Conservation (phyloP, 805 yeast species). For the Starmerella gropengiesseri region DNA sequence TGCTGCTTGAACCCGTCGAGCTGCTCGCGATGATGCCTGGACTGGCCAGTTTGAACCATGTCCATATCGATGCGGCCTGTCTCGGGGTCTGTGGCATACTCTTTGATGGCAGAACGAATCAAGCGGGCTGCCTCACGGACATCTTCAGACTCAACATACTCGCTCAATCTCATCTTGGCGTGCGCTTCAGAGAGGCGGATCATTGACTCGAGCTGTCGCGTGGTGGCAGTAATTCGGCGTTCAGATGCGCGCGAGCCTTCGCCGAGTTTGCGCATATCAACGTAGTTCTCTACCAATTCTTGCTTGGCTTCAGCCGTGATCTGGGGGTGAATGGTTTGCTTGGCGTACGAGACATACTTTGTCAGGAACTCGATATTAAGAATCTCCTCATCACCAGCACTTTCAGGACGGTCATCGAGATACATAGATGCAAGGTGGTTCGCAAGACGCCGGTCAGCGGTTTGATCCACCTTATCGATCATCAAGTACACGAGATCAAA, state of each 20-base stretch:
- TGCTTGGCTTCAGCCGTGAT: constrained; percentile 70
- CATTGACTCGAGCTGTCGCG: constrained; percentile 94
- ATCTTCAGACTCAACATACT: constrained; percentile 61
- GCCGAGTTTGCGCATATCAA: constrained; percentile 86
- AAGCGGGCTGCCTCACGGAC: constrained; percentile 89
- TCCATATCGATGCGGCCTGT: constrained; percentile 98
- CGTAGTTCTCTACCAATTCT: constrained; percentile 78
- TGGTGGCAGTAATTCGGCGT: constrained; percentile 91
- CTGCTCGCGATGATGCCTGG: constrained; percentile 51
- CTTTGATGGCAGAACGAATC: constrained; percentile 88
- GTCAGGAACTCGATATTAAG: constrained; percentile 83
- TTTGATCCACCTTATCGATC: constrained; percentile 84
- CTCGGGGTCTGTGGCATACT: constrained; percentile 94
- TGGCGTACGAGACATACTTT: constrained; percentile 86
- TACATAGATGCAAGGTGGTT: constrained; percentile 85
- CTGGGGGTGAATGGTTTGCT: constrained; percentile 69
- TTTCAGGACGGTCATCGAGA: constrained; percentile 72
- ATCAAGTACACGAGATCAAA: constrained; percentile 89
- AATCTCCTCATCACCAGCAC: constrained; percentile 55
- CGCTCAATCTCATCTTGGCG: constrained; percentile 84
- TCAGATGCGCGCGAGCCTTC: constrained; percentile 81
- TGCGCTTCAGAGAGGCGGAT: constrained; percentile 92
- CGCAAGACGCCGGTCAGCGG: constrained; percentile 74
- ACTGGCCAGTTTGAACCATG: constrained; percentile 89
- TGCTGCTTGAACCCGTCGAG: constrained; percentile 18